Conservation (phyloP, 163 green algal genomes). For the Scenedesmus sp. region DNA sequence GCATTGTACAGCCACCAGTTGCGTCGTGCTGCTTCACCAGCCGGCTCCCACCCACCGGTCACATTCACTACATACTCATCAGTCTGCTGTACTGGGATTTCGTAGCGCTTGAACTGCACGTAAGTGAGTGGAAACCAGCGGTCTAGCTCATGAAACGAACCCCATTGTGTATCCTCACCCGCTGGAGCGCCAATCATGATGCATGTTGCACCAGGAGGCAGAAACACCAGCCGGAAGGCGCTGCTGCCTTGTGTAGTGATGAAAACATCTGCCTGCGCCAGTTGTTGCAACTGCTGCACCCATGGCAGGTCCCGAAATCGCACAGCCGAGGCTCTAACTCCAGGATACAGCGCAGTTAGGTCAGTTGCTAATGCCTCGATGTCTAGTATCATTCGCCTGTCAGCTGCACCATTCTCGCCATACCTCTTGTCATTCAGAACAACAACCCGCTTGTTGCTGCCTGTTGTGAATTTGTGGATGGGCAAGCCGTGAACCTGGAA, state of each 20-base stretch:
- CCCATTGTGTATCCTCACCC: background rate
- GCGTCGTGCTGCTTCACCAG: background rate
- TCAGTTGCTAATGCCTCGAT: background rate
- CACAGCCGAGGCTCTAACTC: background rate
- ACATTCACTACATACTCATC: background rate
- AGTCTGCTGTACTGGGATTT: background rate
- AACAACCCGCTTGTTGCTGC: background rate
- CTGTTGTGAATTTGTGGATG: background rate
- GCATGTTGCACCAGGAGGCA: background rate
- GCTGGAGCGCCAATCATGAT: background rate
- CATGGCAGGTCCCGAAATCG: slow-evolving; percentile 4
- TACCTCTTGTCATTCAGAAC: slow-evolving; percentile 25
- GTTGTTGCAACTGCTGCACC: background rate
- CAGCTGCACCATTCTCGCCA: background rate
- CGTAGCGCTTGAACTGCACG: background rate
- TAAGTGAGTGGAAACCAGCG: slow-evolving; percentile 23
- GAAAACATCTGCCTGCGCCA: background rate
- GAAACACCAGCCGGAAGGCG: slow-evolving; percentile 23
- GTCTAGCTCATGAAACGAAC: slow-evolving; percentile 24
- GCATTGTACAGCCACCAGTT: slow-evolving; percentile 26
- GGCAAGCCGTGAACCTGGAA: background rate
- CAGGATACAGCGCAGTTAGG: slow-evolving; percentile 9
- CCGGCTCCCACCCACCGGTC: slow-evolving; percentile 4
- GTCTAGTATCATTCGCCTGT: slow-evolving; percentile 23
- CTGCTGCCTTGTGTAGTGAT: slow-evolving; percentile 42